These are phyloP conservation scores for Rhazya stricta DNA, from an alignment of 257 asterid genomes.

Conservation along the genomic window DNA sequence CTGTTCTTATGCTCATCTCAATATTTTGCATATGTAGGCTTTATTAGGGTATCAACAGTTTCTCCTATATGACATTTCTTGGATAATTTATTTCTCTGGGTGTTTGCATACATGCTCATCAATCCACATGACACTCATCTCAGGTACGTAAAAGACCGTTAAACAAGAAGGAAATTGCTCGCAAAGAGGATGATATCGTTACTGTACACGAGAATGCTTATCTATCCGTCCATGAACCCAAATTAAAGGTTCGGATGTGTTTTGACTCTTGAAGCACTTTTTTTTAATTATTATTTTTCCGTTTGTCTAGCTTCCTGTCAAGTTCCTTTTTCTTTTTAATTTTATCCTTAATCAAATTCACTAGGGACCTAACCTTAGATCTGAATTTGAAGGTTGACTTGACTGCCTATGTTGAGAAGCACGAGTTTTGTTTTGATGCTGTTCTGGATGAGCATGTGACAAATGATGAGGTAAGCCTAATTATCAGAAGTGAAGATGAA, in stretches of 20 bases:
- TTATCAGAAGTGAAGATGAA: not conserved
- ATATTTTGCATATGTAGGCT: not conserved
- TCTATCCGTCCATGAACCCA: slow-evolving; percentile 86
- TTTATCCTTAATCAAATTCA: not conserved
- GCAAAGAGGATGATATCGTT: slow-evolving; percentile 91
- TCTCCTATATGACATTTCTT: not conserved
- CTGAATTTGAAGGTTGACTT: slow-evolving; percentile 69
- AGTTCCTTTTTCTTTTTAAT: not conserved
- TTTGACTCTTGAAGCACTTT: not conserved
- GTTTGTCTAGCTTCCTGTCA: not conserved
- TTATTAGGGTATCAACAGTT: not conserved
- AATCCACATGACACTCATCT: slow-evolving; percentile 8
- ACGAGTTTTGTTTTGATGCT: slow-evolving; percentile 94
- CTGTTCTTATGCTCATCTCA: not conserved
- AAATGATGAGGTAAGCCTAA: slow-evolving; percentile 76
- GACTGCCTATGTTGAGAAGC: slow-evolving; percentile 97
- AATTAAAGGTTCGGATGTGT: slow-evolving; percentile 58
- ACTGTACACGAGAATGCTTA: slow-evolving; percentile 66
- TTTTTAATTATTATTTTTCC: too few relatives aligned
- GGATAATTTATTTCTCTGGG: not conserved
- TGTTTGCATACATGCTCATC: not conserved
- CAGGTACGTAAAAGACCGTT: slow-evolving; percentile 98
- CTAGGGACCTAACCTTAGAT: slow-evolving; percentile 28
- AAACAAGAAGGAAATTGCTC: slow-evolving; percentile 83
- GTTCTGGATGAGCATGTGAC: slow-evolving; percentile 88